Evolutionary conservation across 208 protist genomes (phyloP), one percentile per base, ranked within the genome.

Genomic region (Acanthamoeba rhysodes): DNA sequence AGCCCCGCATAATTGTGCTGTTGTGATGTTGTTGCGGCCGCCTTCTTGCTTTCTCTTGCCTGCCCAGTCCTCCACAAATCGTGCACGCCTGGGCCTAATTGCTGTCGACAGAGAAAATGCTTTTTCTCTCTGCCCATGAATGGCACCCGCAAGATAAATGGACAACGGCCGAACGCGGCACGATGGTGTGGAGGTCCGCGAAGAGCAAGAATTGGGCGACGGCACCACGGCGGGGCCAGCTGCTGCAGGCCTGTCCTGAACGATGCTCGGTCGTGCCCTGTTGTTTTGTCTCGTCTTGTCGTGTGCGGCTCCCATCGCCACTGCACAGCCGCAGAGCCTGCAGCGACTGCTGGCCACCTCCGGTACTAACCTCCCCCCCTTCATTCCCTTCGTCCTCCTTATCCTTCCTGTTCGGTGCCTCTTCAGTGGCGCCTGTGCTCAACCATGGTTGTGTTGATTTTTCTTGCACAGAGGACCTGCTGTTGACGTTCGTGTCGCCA

Each of bases 401-500:
- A 2, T 8, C 34, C 22, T 74, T 34, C 9, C 27, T 3, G 41
- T 76, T 76, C 68, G 45, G 18, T 76, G 27, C 68, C 45, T 9
- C 0, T 14, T 0, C 45, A 48, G 45, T 10, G 14, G 45, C 45
- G 45, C 6, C 24, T 72, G n/a, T 34, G 66, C 66, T 27, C 0
- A 74, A 0, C 10, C 62, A 27, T 29, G 24, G 9, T 70, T 70
- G 24, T 18, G 9, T 32, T 37, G 66, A 9, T 48, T 37, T 16
- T 41, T 16, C 24, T 41, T 84, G 76, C 24, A 4, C 78, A 87
- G 78, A 62, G 78, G 78, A 87, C 37, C 78, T 87, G 5, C 10
- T 87, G 10, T 24, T 87, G n/a, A 87, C 78, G 10, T 87, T 87
- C 29, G 8, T 87, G 8, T 87, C 78, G 9, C 78, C 78, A n/a